phyloP scores from a whole-genome alignment of 148 eudicot species.

The Chenopodium album region DNA sequence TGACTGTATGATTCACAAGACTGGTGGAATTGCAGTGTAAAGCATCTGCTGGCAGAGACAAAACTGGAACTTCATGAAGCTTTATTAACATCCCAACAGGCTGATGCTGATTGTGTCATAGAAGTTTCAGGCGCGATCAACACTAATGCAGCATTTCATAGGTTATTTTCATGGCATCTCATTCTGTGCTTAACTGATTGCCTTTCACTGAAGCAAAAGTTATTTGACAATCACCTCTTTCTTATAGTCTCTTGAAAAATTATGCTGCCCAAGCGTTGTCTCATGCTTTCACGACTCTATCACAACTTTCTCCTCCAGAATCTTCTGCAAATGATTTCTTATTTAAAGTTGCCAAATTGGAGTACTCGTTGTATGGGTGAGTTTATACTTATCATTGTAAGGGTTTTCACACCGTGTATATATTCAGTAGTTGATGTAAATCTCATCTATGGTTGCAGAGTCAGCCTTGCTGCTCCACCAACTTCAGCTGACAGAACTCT shows the following conservation, averaged over 20 bases:
- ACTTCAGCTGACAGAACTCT: constrained; percentile 44
- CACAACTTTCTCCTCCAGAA: constrained; percentile 38
- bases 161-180: constrained; percentile 38
- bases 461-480: constrained; percentile 73
- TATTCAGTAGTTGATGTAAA: constrained; percentile 16
- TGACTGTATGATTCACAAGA: constrained; percentile 9
- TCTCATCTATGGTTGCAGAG: constrained; percentile 42
- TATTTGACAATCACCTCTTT: constrained; percentile 19
- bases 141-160: constrained; percentile 70
- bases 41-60: constrained; percentile 63
- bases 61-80: constrained; percentile 72
- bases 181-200: constrained; percentile 5
- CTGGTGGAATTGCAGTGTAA: constrained; percentile 50
- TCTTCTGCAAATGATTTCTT: constrained; percentile 31
- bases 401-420: background rate
- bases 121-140: constrained; percentile 84
- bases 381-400: constrained; percentile 21
- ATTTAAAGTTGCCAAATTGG: constrained; percentile 48
- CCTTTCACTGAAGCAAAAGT: constrained; percentile 2
- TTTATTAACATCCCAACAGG: constrained; percentile 51
- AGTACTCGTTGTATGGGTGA: constrained; percentile 68
- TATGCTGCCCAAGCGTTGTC: constrained; percentile 65
- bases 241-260: constrained; percentile 59
- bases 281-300: constrained; percentile 50
- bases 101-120: constrained; percentile 67